phyloP scores from a whole-genome alignment of 495 filamentous ascomycete species.

The Echria macrotheca region DNA sequence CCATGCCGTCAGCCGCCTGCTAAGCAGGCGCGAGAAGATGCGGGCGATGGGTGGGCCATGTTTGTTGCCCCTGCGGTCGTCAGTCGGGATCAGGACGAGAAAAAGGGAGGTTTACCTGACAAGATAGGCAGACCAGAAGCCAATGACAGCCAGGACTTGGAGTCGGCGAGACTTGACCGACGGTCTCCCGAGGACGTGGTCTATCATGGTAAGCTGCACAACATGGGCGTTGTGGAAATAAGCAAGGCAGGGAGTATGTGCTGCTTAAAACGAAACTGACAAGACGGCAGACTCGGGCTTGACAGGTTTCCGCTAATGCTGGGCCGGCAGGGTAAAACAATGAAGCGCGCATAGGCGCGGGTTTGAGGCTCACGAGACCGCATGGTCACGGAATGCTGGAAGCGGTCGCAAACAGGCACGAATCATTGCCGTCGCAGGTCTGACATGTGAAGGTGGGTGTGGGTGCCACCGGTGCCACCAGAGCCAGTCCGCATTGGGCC shows the following conservation, averaged over 20 bases:
- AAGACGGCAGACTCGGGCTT: no score
- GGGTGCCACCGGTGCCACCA: no score
- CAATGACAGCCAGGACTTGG: slow-evolving; percentile 84
- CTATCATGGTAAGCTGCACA: slow-evolving; percentile 40
- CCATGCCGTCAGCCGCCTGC: slow-evolving; percentile 68
- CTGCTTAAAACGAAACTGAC: background rate
- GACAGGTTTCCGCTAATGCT: background rate
- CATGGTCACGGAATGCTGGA: slow-evolving; percentile 6
- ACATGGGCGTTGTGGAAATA: background rate
- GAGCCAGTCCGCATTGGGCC: no score
- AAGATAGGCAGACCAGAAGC: slow-evolving; percentile 86
- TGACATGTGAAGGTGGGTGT: slow-evolving; percentile 7
- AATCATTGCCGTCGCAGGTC: background rate
- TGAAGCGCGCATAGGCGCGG: slow-evolving; percentile 3
- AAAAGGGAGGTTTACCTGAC: slow-evolving; percentile 47
- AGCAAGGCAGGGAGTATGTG: background rate
- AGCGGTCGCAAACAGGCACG: background rate
- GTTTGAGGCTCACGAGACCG: slow-evolving; percentile 11
- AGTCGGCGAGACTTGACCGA: slow-evolving; percentile 87
- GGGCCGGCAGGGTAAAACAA: slow-evolving; percentile 1
- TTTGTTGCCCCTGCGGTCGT: slow-evolving; percentile 59
- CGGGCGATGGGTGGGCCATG: slow-evolving; percentile 81
- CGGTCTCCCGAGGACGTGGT: slow-evolving; percentile 88
- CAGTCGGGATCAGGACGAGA: background rate
- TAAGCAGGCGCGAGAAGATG: slow-evolving; percentile 63